Conservation (phyloP, 768 basidiomycete species). For the Hericium erinaceus region DNA sequence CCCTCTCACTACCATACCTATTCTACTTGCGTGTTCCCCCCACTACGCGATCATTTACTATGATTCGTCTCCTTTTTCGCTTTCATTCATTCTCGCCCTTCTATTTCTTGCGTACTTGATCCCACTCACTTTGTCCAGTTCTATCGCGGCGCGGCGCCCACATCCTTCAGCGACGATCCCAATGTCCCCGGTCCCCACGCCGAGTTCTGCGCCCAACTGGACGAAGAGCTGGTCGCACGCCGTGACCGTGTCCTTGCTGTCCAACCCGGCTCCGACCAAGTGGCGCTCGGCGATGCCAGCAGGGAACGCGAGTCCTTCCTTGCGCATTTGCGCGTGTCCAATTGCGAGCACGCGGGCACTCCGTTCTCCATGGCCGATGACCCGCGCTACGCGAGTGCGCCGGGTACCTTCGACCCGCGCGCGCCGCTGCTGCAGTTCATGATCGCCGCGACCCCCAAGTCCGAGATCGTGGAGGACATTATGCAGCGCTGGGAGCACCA, state of each 20-base stretch:
- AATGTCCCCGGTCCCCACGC: slow-evolving; percentile 31
- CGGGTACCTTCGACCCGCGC: slow-evolving; percentile 27
- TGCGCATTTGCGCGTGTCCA: slow-evolving; percentile 40
- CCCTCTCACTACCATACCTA: too few species aligned
- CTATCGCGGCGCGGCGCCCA: slow-evolving; percentile 54
- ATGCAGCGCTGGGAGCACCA: slow-evolving; percentile 39
- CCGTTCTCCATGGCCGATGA: slow-evolving; percentile 27
- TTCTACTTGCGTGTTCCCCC: too few species aligned
- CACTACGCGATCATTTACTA: too few species aligned
- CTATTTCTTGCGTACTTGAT: background rate
- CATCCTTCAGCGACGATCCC: slow-evolving; percentile 19
- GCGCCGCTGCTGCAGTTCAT: slow-evolving; percentile 72
- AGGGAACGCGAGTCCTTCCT: slow-evolving; percentile 22
- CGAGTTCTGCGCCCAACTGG: slow-evolving; percentile 42
- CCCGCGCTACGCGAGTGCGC: background rate
- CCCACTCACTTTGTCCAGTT: slow-evolving; percentile 38
- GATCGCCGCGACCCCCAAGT: slow-evolving; percentile 56
- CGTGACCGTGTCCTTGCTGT: slow-evolving; percentile 21
- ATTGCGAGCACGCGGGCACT: slow-evolving; percentile 43
- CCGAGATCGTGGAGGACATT: slow-evolving; percentile 39
- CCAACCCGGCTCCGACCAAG: slow-evolving; percentile 29
- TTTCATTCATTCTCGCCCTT: too few species aligned
- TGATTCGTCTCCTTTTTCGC: too few species aligned
- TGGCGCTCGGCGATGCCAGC: slow-evolving; percentile 9
- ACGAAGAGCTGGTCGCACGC: slow-evolving; percentile 26